Percentiles rank a stretch among this genome's conserved stretches.
Conservation (phyloP, 495 filamentous ascomycete species). For the Lasiosphaeria miniovina region DNA sequence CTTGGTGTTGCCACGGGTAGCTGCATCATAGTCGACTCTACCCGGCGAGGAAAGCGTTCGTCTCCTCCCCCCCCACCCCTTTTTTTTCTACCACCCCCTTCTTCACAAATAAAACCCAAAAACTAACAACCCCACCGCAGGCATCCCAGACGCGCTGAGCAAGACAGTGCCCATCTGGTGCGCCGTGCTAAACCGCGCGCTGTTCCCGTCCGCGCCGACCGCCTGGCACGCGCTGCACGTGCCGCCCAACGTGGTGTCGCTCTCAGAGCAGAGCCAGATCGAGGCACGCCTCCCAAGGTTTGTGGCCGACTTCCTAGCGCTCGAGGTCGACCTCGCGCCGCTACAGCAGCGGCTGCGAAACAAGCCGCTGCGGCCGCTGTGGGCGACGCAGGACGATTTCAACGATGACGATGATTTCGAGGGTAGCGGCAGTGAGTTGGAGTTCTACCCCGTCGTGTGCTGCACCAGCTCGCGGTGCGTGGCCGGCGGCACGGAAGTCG, state of each 20-base stretch:
- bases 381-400: slow-evolving; percentile 49
- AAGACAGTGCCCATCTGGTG: slow-evolving; percentile 97
- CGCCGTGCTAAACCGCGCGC: slow-evolving; percentile 71
- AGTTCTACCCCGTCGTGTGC: slow-evolving; percentile 71
- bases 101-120: slow-evolving; percentile 2
- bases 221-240: slow-evolving; percentile 59
- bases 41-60: slow-evolving; percentile 79
- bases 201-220: too few relatives aligned
- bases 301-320: slow-evolving; percentile 52
- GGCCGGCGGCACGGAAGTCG: slow-evolving; percentile 56
- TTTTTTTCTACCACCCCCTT: neutral
- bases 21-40: slow-evolving; percentile 94
- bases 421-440: slow-evolving; percentile 1
- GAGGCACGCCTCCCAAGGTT: slow-evolving; percentile 63
- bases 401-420: slow-evolving; percentile 8
- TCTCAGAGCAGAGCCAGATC: slow-evolving; percentile 79
- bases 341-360: slow-evolving; percentile 34
- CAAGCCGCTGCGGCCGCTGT: slow-evolving; percentile 63
- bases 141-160: slow-evolving; percentile 87
- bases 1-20: slow-evolving; percentile 34
- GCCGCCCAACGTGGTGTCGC: slow-evolving; percentile 63
- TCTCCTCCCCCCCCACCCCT: slow-evolving; percentile 15
- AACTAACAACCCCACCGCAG: slow-evolving; percentile 30
- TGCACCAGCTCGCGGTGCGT: slow-evolving; percentile 74
- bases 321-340: slow-evolving; percentile 34